Base-by-base conservation (phyloP, 495 filamentous ascomycete genomes). In the Cercophora samala region DNA sequence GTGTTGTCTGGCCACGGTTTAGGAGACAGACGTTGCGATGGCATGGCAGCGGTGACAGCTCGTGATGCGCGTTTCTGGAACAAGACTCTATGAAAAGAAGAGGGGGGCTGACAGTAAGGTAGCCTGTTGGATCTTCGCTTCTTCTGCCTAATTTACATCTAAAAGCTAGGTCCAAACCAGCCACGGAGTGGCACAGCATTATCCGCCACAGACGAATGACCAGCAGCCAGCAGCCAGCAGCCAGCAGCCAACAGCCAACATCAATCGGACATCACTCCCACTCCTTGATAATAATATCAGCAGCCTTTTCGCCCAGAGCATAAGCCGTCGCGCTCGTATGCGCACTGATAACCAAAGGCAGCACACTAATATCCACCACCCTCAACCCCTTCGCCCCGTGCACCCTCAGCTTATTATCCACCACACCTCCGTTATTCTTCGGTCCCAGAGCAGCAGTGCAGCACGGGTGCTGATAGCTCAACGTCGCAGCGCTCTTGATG, bases 361-460 rank as follows among this genome's bases (percentile, higher is more conserved):
- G 76, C 4, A 68, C 24, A n/a, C 66, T 68, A 55, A 62, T 56
- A 51, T 68, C 66, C 37, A 68, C 66, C 22, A 81, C 78, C 19
- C 80, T 69, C 24, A 82, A 46, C n/a, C 68, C 64, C 54, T 65
- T 65, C 11, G 75, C 69, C 5, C 77, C 78, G 60, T 81, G 79
- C 1, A 82, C 80, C 64, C 70, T 74, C 15, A 81, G 65, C 23
- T 69, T 70, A 58, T 72, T 52, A 24, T 76, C 75, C 17, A 82
- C 80, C 1, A 82, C 78, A 5, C 86, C 86, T 17, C 85, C 85
- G 1, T 80, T 70, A 46, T 77, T 75, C 52, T 74, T 75, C 0
- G 85, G 85, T 73, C 87, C 71, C 84, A 86, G 85, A 1, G 82
- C 81, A 54, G 80, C 80, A 1, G 85, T 87, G 32, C 84, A 82